Conservation (phyloP, 768 basidiomycete genomes). For the Mycena galericulata region DNA sequence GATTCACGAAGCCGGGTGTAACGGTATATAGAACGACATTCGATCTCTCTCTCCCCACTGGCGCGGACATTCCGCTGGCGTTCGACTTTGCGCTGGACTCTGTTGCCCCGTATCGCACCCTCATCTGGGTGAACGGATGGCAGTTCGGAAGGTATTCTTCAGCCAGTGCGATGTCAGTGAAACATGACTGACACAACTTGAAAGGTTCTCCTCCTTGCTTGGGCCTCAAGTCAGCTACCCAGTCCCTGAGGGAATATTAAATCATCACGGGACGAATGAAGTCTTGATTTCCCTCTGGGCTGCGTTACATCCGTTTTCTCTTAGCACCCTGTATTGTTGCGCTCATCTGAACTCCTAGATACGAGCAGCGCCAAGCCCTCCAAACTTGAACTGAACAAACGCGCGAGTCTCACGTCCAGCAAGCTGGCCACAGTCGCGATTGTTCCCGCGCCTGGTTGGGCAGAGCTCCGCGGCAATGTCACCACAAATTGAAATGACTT, state of each 20-base stretch:
- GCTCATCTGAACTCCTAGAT: constrained; percentile 32
- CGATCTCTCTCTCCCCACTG: constrained; percentile 60
- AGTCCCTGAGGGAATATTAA: constrained; percentile 51
- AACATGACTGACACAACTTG: neutral
- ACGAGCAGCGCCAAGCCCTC: constrained; percentile 44
- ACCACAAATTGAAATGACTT: constrained; percentile 25
- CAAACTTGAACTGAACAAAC: constrained; percentile 45
- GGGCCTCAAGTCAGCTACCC: constrained; percentile 63
- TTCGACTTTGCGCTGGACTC: constrained; percentile 66
- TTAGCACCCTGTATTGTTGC: neutral
- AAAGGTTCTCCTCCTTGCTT: constrained; percentile 50
- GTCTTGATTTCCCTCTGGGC: constrained; percentile 52
- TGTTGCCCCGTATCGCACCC: constrained; percentile 68
- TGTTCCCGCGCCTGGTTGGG: constrained; percentile 49
- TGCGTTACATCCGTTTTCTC: constrained; percentile 13
- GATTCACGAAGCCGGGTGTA: constrained; percentile 63
- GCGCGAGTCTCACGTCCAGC: constrained; percentile 44
- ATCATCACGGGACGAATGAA: constrained; percentile 51
- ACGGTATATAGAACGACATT: constrained; percentile 76
- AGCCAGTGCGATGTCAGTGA: constrained; percentile 25
- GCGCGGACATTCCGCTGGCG: constrained; percentile 66
- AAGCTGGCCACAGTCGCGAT: constrained; percentile 43
- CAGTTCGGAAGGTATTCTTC: constrained; percentile 67
- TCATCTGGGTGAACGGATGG: constrained; percentile 80
- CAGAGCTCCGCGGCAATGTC: constrained; percentile 39